Evolutionary conservation across 2,329 filamentous ascomycete species (phyloP).

Genomic region (Capronia epimyces): DNA sequence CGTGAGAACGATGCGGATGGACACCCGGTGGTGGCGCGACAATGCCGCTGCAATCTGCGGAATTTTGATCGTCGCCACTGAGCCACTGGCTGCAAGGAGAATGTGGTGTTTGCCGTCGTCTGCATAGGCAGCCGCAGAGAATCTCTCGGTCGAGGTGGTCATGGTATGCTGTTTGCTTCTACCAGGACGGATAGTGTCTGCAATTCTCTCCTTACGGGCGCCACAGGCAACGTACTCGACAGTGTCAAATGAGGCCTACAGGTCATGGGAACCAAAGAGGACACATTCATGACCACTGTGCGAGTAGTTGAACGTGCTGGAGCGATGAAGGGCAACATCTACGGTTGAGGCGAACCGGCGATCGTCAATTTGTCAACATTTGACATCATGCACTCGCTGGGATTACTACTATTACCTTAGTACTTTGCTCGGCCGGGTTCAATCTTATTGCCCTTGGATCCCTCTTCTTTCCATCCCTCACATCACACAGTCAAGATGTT

Average conservation of each 20-base stretch:
- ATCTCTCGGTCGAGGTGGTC: slow-evolving; percentile 16
- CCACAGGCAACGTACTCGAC: too few relatives aligned
- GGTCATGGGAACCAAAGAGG: too few relatives aligned
- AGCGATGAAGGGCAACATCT: too few relatives aligned
- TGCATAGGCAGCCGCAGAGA: slow-evolving; percentile 24
- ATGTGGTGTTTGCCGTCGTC: slow-evolving; percentile 55
- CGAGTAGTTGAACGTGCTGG: too few relatives aligned
- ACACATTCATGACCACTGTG: too few relatives aligned
- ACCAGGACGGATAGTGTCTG: too few relatives aligned
- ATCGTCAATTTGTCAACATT: slow-evolving; percentile 23
- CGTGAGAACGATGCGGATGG: slow-evolving; percentile 81
- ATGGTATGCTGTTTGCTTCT: too few relatives aligned
- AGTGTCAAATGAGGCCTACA: too few relatives aligned
- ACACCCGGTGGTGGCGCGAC: slow-evolving; percentile 51
- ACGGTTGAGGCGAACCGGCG: slow-evolving; percentile 5
- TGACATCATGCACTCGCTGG: slow-evolving; percentile 22
- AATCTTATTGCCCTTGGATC: background rate
- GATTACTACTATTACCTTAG: too few relatives aligned
- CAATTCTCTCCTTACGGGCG: background rate
- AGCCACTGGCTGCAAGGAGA: slow-evolving; percentile 62
- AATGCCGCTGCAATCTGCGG: slow-evolving; percentile 55
- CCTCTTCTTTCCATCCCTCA: background rate
- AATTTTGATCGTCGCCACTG: slow-evolving; percentile 85
- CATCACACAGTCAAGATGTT: slow-evolving; percentile 1
- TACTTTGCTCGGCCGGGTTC: slow-evolving; percentile 13